Evolutionary conservation across 352 stramenopile species (phyloP), one percentile per base, ranked within the genome.

Genomic region (Labyrinthula sp.): DNA sequence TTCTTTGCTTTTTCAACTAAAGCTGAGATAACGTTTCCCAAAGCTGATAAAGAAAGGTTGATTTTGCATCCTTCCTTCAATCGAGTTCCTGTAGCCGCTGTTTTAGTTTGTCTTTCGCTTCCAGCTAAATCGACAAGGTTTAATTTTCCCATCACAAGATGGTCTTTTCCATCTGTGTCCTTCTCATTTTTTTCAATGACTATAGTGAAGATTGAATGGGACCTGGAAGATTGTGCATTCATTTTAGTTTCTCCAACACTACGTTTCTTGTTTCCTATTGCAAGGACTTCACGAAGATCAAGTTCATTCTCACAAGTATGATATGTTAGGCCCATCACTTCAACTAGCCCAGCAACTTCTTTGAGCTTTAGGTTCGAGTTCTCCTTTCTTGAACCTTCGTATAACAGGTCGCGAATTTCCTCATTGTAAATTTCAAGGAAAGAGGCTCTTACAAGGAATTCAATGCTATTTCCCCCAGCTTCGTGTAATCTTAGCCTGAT

Each of bases 341-440:
- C 89, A 15, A 93, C 84, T 39, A 72, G 71, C 54, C 85, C 73
- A 6, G 67, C 69, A 35, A 77, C 71, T 33, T 91, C 77, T 40
- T 88, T 87, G 15, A 91, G 62, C 41, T 89, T 75, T 6, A 84
- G 61, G n/a, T n/a, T n/a, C n/a, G n/a, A n/a, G n/a, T n/a, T n/a
- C n/a, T n/a, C n/a, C n/a, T 69, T 69, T 20, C 61, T 56, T 18
- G 63, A 68, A 0, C 68, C 67, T 43, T 88, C 71, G 43, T 76
- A 65, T 3, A 97, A 67, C 22, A 95, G 63, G 56, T 95, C 85
- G 2, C 78, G 70, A 6, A 97, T 67, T 41, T 93, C 77, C 72
- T 96, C 88, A 46, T 95, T 95, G 67, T 97, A 97, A 45, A 97
- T 88, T 71, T 97, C 88, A 33, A 96, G 68, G 58, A 89, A 95